Conservation (phyloP, 164 flowering plant genomes). For the Chloranthus sessilifolius region DNA sequence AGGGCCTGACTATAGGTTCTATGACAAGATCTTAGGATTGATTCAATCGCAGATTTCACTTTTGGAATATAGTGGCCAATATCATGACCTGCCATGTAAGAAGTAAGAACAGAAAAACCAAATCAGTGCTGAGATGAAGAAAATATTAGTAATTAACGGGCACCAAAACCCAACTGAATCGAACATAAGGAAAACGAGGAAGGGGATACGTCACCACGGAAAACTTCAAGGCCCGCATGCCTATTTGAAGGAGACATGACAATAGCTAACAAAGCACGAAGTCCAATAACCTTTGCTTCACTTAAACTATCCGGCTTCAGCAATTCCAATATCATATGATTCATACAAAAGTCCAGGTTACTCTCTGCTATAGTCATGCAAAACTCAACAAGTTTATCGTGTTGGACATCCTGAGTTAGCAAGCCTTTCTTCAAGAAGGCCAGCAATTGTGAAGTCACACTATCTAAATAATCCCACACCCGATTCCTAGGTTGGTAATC, state of each 20-base stretch:
- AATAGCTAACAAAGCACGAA: slow-evolving; percentile 89
- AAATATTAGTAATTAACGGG: background rate
- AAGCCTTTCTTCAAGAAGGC: slow-evolving; percentile 84
- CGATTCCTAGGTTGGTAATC: slow-evolving; percentile 76
- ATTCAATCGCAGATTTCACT: slow-evolving; percentile 91
- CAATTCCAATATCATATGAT: slow-evolving; percentile 88
- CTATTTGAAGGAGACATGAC: slow-evolving; percentile 80
- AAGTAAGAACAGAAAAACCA: slow-evolving; percentile 11
- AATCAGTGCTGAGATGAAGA: slow-evolving; percentile 6
- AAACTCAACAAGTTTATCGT: slow-evolving; percentile 96
- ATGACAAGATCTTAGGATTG: slow-evolving; percentile 80
- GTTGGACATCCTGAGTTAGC: slow-evolving; percentile 98
- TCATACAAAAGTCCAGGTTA: slow-evolving; percentile 97
- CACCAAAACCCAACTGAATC: background rate
- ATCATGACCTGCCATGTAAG: slow-evolving; percentile 53
- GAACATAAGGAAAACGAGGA: background rate
- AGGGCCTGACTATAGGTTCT: slow-evolving; percentile 86
- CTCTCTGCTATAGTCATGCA: slow-evolving; percentile 96
- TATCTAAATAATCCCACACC: slow-evolving; percentile 97
- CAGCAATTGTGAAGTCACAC: slow-evolving; percentile 90
- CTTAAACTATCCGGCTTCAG: slow-evolving; percentile 82
- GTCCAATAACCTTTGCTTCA: slow-evolving; percentile 97
- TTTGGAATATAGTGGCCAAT: slow-evolving; percentile 94
- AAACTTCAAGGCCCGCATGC: slow-evolving; percentile 74
- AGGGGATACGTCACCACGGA: slow-evolving; percentile 48